phyloP scores from a whole-genome alignment of 2,329 filamentous ascomycete species.

The Knufia petricola region DNA sequence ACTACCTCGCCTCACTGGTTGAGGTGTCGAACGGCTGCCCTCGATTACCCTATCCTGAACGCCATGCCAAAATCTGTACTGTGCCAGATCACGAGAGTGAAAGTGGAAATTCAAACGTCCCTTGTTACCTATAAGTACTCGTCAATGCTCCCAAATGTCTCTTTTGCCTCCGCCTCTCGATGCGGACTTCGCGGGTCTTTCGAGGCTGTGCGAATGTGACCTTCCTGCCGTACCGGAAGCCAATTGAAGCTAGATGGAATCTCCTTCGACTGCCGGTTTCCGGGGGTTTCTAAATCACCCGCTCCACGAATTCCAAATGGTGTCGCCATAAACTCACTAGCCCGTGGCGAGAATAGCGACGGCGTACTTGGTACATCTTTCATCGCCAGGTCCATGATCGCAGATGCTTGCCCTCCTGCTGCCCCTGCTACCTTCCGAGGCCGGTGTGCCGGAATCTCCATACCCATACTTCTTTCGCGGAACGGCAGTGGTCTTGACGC shows the following conservation, averaged over 20 bases:
- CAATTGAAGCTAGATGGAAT: conserved; percentile 4
- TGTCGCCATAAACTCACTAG: conserved; percentile 33
- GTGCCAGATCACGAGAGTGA: not conserved
- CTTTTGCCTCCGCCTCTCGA: conserved; percentile 18
- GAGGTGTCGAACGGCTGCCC: not conserved
- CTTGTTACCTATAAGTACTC: conserved; percentile 18
- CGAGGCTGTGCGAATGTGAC: conserved; percentile 4
- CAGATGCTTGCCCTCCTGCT: conserved; percentile 20
- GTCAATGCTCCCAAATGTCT: conserved; percentile 23
- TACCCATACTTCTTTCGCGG: conserved; percentile 13
- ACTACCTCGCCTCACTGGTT: not conserved
- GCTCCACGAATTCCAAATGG: conserved; percentile 29
- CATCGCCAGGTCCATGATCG: conserved; percentile 31
- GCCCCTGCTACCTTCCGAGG: conserved; percentile 17
- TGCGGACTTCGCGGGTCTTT: conserved; percentile 23
- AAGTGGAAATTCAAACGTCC: not conserved
- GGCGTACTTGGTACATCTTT: conserved; percentile 30
- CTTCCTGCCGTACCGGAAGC: conserved; percentile 2
- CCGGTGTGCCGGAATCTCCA: conserved; percentile 15
- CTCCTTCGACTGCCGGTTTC: conserved; percentile 1
- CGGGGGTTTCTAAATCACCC: conserved; percentile 26
- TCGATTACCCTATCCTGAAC: conserved; percentile 1
- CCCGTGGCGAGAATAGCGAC: conserved; percentile 37
- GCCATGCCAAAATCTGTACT: conserved; percentile 2
- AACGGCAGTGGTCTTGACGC: conserved; percentile 23